Evolutionary conservation across 2,329 filamentous ascomycete species (phyloP), one percentile per base, ranked within the genome.

Genomic region (Alternaria dauci): DNA sequence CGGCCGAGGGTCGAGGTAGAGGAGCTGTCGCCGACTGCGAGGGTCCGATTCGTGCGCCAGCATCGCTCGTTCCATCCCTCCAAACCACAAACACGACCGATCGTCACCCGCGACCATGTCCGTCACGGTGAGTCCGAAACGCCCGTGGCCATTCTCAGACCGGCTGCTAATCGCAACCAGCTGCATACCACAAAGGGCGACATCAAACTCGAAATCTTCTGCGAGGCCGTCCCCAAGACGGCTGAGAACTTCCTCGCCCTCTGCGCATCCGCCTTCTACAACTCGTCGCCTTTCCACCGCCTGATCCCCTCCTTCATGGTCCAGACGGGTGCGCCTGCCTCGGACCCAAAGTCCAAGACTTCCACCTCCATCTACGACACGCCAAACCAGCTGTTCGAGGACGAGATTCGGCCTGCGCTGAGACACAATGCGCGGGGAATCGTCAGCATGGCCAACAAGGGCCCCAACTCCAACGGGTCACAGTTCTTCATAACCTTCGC

Each of bases 121-220:
- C 55, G 81, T 84, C 67, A 84, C 82, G 16, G 79, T 80, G 70
- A 67, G 76, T 72, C 36, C 51, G 5, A 32, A 30, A 23, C 20
- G 20, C 16, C n/a, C 14, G 11, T 14, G 28, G 25, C 2, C 42
- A 12, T n/a, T n/a, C 11, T 11, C 28, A n/a, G 12, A 41, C 11
- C 11, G 6, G 23, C 11, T 28, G 4, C 48, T 58, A 23, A 61
- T 16, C 7, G 26, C 25, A 7, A 34, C 47, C 42, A 81, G 69
- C 86, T 99, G 14, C 93, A 97, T 80, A 99, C 95, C 51, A 92
- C 89, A 52, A 86, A 91, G 54, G 95, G 95, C 76, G 90, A 95
- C 80, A 86, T 99, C 77, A 99, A 98, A 82, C 87, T 98, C 71
- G 95, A 98, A 80, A 84, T 99, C 68, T 98, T 97, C 82, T 98